Percentiles rank a stretch among this genome's conserved stretches.
Evolutionary conservation across 768 basidiomycete species (phyloP).

Genomic region (Leccinum fibrillosum): DNA sequence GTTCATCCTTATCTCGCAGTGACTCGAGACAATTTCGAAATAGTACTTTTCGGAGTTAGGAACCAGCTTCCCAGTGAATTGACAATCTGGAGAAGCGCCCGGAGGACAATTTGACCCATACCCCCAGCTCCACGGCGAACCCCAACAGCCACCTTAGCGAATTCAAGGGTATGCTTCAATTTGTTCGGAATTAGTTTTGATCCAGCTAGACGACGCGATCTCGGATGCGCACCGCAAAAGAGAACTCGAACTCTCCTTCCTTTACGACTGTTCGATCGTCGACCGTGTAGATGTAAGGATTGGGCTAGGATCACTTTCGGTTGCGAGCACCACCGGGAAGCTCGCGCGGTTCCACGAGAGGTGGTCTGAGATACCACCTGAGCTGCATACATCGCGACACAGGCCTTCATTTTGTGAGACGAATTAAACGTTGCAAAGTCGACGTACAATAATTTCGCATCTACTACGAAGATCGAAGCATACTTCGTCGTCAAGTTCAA

Average conservation of each 20-base stretch:
- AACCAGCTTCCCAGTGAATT: background rate
- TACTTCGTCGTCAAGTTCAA: constrained; percentile 33
- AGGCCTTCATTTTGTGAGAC: background rate
- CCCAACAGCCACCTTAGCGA: constrained; percentile 56
- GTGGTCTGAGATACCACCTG: constrained; percentile 43
- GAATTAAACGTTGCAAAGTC: background rate
- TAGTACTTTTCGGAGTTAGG: background rate
- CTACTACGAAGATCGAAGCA: constrained; percentile 5
- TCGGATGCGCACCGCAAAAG: constrained; percentile 29
- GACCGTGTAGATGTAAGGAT: constrained; percentile 41
- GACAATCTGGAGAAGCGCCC: too few relatives aligned
- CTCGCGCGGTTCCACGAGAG: constrained; percentile 43
- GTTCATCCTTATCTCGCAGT: background rate
- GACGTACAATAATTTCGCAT: constrained; percentile 31
- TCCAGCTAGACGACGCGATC: background rate
- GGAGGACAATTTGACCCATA: constrained; percentile 1
- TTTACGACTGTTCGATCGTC: constrained; percentile 21
- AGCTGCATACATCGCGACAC: constrained; percentile 10
- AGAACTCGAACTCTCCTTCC: constrained; percentile 39
- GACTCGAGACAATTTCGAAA: too few relatives aligned
- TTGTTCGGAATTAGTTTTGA: background rate
- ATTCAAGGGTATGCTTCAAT: constrained; percentile 50
- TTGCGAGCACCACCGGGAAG: constrained; percentile 40
- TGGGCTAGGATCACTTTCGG: constrained; percentile 40
- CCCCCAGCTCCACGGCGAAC: constrained; percentile 50